phyloP scores from a whole-genome alignment of 2,329 filamentous ascomycete genomes.

The Chaetomium strumarium region DNA sequence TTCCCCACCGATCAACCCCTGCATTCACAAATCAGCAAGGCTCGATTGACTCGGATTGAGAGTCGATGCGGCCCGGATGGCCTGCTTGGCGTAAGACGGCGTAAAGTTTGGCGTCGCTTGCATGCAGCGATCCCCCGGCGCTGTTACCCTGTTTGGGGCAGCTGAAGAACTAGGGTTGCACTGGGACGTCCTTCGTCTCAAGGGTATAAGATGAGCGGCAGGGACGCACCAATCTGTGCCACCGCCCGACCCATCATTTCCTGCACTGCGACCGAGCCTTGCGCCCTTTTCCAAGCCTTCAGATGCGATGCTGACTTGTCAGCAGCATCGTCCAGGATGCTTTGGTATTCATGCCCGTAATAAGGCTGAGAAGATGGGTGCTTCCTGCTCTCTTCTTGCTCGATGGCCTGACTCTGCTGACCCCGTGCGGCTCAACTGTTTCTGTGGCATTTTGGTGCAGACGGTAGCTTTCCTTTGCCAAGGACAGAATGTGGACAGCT shows the following conservation, averaged over 20 bases:
- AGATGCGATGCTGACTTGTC: not conserved
- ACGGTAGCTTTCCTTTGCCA: too few species aligned
- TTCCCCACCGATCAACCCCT: conserved; percentile 6
- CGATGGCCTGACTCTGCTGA: too few species aligned
- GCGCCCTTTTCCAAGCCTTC: too few species aligned
- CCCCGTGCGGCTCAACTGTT: too few species aligned
- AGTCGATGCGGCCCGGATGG: not conserved
- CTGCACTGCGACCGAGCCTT: not conserved
- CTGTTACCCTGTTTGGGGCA: conserved; percentile 3
- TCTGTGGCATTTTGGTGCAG: too few species aligned
- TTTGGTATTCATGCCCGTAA: too few species aligned
- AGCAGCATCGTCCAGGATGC: too few species aligned
- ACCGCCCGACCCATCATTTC: not conserved
- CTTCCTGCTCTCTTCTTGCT: too few species aligned
- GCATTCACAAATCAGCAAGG: not conserved
- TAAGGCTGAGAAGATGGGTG: too few species aligned
- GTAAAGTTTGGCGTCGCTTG: conserved; percentile 7
- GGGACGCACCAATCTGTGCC: too few species aligned
- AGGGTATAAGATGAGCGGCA: not conserved
- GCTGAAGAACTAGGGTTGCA: conserved; percentile 7
- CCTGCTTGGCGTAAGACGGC: conserved; percentile 22
- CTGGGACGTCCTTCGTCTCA: conserved; percentile 1
- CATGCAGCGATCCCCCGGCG: conserved; percentile 4
- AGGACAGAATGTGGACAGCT: too few species aligned
- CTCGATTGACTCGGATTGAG: too few species aligned